These are phyloP conservation scores for Ambrosiella xylebori DNA, from an alignment of 2,329 filamentous ascomycete genomes.

Conservation along the genomic window DNA sequence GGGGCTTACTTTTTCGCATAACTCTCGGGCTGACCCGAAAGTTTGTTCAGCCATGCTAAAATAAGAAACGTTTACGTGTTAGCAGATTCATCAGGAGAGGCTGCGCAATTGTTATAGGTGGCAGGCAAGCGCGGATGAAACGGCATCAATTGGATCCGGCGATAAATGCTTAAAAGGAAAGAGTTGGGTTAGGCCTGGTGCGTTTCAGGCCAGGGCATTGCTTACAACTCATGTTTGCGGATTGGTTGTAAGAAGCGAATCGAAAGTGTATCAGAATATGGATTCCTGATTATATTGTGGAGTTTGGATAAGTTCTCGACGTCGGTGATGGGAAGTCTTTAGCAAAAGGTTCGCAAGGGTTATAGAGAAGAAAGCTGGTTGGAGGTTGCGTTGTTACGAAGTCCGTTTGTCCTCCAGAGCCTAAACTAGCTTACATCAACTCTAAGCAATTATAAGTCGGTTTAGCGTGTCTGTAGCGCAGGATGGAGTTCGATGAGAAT, in stretches of 20 bases:
- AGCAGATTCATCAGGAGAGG: background rate
- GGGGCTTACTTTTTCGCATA: constrained; percentile 81
- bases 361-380: background rate
- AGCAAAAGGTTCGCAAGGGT: background rate
- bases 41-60: constrained; percentile 54
- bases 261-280: background rate
- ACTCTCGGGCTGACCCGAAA: constrained; percentile 90
- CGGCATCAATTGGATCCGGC: background rate
- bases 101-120: background rate
- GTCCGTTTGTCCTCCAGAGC: no score
- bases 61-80: constrained; percentile 10
- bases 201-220: constrained; percentile 12
- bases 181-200: background rate
- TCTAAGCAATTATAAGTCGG: background rate
- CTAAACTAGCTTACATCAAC: no score
- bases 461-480: background rate
- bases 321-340: background rate
- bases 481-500: background rate
- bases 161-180: background rate
- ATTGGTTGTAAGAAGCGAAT: constrained; percentile 6
- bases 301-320: background rate
- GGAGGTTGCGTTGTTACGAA: background rate
- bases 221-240: constrained; percentile 25
- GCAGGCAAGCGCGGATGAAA: background rate
- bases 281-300: background rate